These are phyloP conservation scores for Nakaseomyces delphensis DNA, from an alignment of 1,139 yeast species.

Conservation along the genomic window DNA sequence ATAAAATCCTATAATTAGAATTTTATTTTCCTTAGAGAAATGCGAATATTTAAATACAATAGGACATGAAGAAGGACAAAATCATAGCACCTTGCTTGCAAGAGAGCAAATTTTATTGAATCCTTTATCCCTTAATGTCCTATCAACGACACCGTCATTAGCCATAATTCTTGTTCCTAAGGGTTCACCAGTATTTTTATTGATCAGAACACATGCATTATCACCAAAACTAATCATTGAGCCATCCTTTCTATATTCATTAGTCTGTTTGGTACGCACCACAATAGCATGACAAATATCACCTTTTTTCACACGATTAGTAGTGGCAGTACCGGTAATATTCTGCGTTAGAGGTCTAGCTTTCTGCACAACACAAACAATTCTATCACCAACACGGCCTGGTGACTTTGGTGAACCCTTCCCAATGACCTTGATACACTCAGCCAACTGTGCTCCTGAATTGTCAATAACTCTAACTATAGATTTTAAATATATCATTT, in stretches of 20 bases:
- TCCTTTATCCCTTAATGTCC: conserved; percentile 77
- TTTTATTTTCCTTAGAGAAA: background rate
- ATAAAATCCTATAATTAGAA: too few relatives aligned
- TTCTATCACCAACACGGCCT: conserved; percentile 83
- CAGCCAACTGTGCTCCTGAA: conserved; percentile 91
- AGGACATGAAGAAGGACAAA: background rate
- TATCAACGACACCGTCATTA: conserved; percentile 61
- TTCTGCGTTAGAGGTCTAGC: conserved; percentile 65
- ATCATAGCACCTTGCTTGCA: conserved; percentile 40
- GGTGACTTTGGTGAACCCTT: conserved; percentile 74
- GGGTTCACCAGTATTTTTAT: conserved; percentile 83
- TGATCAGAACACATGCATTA: conserved; percentile 91
- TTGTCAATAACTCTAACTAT: conserved; percentile 85
- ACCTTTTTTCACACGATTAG: conserved; percentile 84
- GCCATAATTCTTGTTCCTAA: conserved; percentile 89
- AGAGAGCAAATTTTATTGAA: conserved; percentile 81
- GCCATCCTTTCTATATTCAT: conserved; percentile 72
- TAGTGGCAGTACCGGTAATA: conserved; percentile 59
- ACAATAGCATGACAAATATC: conserved; percentile 94
- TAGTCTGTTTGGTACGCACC: conserved; percentile 85
- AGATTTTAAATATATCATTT: conserved; percentile 83
- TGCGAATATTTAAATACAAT: background rate
- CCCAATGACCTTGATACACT: conserved; percentile 89
- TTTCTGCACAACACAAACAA: conserved; percentile 90
- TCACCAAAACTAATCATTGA: conserved; percentile 83